phyloP scores from a whole-genome alignment of 2,329 filamentous ascomycete genomes.

The Chaetoscypha palmicola region DNA sequence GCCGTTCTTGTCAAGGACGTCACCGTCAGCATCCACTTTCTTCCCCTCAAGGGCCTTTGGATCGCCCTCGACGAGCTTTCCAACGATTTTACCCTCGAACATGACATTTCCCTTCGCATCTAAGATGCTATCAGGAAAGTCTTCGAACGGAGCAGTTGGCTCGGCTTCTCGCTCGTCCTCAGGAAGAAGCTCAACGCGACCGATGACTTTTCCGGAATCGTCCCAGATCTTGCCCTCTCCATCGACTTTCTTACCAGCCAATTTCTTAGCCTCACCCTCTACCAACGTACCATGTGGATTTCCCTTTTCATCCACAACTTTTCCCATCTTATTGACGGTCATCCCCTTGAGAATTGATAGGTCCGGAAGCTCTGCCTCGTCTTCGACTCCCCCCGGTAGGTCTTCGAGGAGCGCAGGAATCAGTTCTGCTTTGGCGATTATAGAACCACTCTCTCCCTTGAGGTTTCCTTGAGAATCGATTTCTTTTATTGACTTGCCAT shows the following conservation, averaged over 20 bases:
- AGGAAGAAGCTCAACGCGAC: constrained; percentile 58
- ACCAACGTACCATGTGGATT: constrained; percentile 53
- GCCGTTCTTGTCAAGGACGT: constrained; percentile 70
- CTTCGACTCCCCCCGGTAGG: constrained; percentile 5
- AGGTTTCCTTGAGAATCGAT: constrained; percentile 52
- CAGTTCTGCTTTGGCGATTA: constrained; percentile 23
- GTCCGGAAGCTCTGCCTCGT: constrained; percentile 9
- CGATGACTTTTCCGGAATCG: constrained; percentile 60
- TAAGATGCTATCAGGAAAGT: constrained; percentile 47
- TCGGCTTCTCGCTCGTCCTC: constrained; percentile 43
- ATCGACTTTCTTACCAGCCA: constrained; percentile 58
- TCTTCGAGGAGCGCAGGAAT: constrained; percentile 26
- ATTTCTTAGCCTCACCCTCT: constrained; percentile 57
- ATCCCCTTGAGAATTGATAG: constrained; percentile 40
- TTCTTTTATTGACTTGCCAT: constrained; percentile 59
- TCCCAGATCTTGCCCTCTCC: constrained; percentile 66
- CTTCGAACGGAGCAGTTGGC: constrained; percentile 46
- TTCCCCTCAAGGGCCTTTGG: constrained; percentile 57
- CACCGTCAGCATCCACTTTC: constrained; percentile 72
- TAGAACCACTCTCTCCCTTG: constrained; percentile 40
- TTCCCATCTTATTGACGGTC: constrained; percentile 51
- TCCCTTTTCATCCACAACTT: constrained; percentile 44
- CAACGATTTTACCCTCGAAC: constrained; percentile 45
- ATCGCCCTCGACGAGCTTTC: constrained; percentile 57
- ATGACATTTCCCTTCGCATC: constrained; percentile 46